Percentiles rank a stretch among this genome's conserved stretches.
phyloP scores from a whole-genome alignment of 2,329 filamentous ascomycete species.

The Ophiosphaerella narmari region DNA sequence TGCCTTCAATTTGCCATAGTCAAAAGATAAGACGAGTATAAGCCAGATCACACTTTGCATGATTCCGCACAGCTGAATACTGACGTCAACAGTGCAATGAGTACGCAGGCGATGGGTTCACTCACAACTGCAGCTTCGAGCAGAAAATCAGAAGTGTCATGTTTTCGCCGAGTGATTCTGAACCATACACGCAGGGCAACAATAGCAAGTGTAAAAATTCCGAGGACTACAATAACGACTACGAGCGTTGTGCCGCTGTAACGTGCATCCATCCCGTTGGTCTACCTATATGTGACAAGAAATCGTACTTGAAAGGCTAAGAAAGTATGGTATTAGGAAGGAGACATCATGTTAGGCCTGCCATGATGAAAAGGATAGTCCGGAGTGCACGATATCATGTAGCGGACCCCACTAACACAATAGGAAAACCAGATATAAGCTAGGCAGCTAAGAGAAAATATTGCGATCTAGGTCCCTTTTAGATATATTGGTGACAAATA shows the following conservation, averaged over 20 bases:
- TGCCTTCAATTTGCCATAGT: not conserved
- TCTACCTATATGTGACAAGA: not conserved
- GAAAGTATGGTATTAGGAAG: not conserved
- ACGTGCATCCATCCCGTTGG: not conserved
- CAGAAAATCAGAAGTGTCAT: not conserved
- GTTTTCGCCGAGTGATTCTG: not conserved
- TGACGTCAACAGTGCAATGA: not conserved
- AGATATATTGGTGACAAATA: too few relatives aligned
- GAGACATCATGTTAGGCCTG: too few relatives aligned
- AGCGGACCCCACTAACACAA: too few relatives aligned
- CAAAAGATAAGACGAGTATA: not conserved
- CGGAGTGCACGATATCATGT: too few relatives aligned
- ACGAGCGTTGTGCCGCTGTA: not conserved
- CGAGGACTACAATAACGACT: not conserved
- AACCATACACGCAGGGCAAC: not conserved
- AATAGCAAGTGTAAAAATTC: not conserved
- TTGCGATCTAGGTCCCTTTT: not conserved
- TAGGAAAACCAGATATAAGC: too few relatives aligned
- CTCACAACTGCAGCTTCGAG: constrained; percentile 1
- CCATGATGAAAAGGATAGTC: too few relatives aligned
- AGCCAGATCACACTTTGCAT: constrained; percentile 1
- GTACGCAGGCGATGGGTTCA: not conserved
- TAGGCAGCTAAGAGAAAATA: too few relatives aligned
- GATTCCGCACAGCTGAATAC: not conserved
- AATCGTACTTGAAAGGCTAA: too few relatives aligned